phyloP scores from a whole-genome alignment of 2,329 filamentous ascomycete genomes.

The Dothideomycetes sp. region DNA sequence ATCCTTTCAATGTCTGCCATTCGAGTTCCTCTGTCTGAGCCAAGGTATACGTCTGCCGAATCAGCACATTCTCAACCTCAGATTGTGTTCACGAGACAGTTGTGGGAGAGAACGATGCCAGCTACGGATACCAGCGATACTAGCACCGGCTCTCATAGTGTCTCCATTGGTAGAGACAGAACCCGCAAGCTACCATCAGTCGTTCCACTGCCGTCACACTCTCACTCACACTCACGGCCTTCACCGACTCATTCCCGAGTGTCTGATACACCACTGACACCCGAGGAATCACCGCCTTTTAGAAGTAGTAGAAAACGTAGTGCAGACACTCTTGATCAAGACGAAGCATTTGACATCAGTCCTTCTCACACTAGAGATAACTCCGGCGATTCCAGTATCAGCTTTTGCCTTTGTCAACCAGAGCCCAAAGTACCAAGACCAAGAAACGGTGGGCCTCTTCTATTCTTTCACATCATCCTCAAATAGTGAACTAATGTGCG shows the following conservation, averaged over 20 bases:
- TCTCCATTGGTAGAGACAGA: constrained; percentile 3
- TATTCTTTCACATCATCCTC: constrained; percentile 12
- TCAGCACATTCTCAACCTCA: constrained; percentile 9
- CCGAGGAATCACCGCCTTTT: constrained; percentile 23
- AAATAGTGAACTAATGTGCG: constrained; percentile 21
- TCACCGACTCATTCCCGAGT: constrained; percentile 18
- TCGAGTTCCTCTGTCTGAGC: constrained; percentile 10
- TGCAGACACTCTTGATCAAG: constrained; percentile 20
- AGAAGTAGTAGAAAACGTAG: constrained; percentile 21
- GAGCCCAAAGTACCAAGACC: constrained; percentile 62
- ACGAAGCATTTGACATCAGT: constrained; percentile 17
- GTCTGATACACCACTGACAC: constrained; percentile 23
- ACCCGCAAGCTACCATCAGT: constrained; percentile 18
- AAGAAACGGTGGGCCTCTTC: constrained; percentile 51
- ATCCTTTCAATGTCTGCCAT: constrained; percentile 11
- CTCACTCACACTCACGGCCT: constrained; percentile 16
- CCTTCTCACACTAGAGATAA: constrained; percentile 19
- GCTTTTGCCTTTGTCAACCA: constrained; percentile 59
- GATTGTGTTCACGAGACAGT: constrained; percentile 25
- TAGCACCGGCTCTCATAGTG: constrained; percentile 6
- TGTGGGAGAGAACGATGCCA: constrained; percentile 26
- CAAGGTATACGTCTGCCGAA: constrained; percentile 3
- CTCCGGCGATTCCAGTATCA: constrained; percentile 31
- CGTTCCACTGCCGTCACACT: constrained; percentile 15
- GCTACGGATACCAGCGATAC: constrained; percentile 13